Evolutionary conservation across 1,284 basidiomycete genomes (phyloP), one percentile per base, ranked within the genome.

Genomic region (Flammula alnicola): DNA sequence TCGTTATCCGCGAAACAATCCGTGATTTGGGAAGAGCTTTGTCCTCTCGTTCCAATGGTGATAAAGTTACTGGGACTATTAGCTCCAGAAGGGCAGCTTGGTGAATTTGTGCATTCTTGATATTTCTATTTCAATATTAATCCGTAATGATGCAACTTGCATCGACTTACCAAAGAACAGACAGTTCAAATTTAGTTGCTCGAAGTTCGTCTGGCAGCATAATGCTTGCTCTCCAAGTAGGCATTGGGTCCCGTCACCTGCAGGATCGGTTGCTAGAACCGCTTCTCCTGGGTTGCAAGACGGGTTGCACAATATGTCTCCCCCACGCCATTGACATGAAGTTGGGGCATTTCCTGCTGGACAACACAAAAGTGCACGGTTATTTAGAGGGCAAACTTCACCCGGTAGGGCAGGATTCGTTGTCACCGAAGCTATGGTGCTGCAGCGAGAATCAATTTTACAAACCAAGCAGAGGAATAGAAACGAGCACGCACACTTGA

Each of bases 381-480:
- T 30, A 23, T 52, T 22, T 20, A 36, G 39, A 22, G 32, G 40
- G 14, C 50, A 43, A 27, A 40, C 12, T 35, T 42, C 23, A 9
- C 41, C 41, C 3, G 41, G 41, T 58, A 11, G 46, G 55, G 45
- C 63, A 47, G 23, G 60, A 58, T 39, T 40, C 36, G 35, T 55
- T 5, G 29, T 31, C 9, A 43, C 41, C 3, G 41, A 19, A 12
- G 41, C 41, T 14, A 43, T 43, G 11, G 41, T 20, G 5, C 44
- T 42, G 52, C 29, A 23, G 11, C 26, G 23, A 42, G 14, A 35
- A 46, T 35, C 40, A 37, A 39, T 37, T 46, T 44, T 64, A 59
- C 14, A 54, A 57, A 59, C 61, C 58, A 27, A 57, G 35, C 23
- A 16, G 22, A 32, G 32, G 31, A 7, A 8, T 33, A 11, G 30